Evolutionary conservation across 2,329 filamentous ascomycete species (phyloP).

Genomic region (Diaporthe vexans): DNA sequence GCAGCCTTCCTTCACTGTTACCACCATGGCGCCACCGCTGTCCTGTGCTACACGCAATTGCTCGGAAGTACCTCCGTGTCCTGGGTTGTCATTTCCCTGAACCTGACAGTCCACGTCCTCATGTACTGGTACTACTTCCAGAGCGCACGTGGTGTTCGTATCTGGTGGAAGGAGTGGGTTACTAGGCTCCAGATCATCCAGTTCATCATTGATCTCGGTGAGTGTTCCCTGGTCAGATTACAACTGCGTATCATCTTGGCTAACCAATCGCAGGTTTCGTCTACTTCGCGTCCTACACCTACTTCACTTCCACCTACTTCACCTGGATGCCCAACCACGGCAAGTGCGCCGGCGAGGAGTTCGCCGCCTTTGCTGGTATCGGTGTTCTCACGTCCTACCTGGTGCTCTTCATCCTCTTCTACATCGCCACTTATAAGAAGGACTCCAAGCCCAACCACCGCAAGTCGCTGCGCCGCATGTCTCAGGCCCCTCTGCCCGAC

Average conservation of each 20-base stretch:
- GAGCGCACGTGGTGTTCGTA: conserved; percentile 91
- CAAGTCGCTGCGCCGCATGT: conserved; percentile 79
- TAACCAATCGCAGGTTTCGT: conserved; percentile 78
- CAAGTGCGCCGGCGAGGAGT: conserved; percentile 94
- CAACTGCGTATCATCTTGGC: neutral
- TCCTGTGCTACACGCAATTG: conserved; percentile 98
- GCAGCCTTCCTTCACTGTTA: conserved; percentile 97
- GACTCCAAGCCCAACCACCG: conserved; percentile 74
- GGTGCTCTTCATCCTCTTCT: conserved; percentile 98
- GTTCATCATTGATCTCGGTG: conserved; percentile 96
- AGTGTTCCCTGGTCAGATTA: conserved; percentile 48
- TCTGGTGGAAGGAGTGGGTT: conserved; percentile 99
- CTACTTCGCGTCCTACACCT: conserved; percentile 99
- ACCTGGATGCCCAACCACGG: conserved; percentile 85
- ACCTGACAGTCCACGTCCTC: conserved; percentile 94
- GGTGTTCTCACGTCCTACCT: conserved; percentile 95
- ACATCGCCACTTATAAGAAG: conserved; percentile 96
- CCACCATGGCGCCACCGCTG: conserved; percentile 95
- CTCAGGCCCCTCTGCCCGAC: conserved; percentile 80
- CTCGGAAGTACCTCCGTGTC: conserved; percentile 93
- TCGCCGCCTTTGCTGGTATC: conserved; percentile 93
- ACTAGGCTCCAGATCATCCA: conserved; percentile 97
- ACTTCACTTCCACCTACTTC: conserved; percentile 95
- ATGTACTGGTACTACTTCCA: conserved; percentile 99
- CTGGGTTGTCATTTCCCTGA: conserved; percentile 94